Base-by-base conservation (phyloP, 2,329 filamentous ascomycete species). In the Parastagonospora avenae region DNA sequence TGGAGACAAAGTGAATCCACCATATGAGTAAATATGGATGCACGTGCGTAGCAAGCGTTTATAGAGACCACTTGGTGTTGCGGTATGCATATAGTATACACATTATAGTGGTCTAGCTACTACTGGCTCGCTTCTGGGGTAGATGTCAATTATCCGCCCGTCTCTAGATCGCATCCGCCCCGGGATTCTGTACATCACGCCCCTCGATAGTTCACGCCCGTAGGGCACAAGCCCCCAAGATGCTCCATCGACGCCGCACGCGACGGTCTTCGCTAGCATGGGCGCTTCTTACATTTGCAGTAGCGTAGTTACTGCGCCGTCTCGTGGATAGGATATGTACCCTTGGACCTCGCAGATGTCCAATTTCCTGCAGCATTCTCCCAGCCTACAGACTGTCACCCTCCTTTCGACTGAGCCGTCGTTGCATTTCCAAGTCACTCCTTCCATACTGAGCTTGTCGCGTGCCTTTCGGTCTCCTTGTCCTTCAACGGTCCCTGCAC, bases 361-460 rank as follows among this genome's bases (percentile, higher is more conserved):
- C 52, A 47, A 44, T 45, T 19, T 55, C 27, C 45, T 51, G 46
- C 51, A 44, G 42, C 38, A 52, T 45, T 48, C 48, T 37, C 35
- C 55, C 54, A 53, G 53, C 47, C 51, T 38, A 42, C 30, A 49
- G 50, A 52, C 42, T 62, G 65, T 66, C 62, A 63, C 66, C 63
- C 66, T 60, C 54, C 59, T 54, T 64, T 48, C 42, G 41, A 19
- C 46, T 54, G 51, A 37, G 28, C 50, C 48, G 52, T 57, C 48
- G 63, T 66, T 64, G 59, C 66, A 68, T 70, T 55, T 50, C 47
- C 42, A 50, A 43, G 52, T 49, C 42, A 33, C 51, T 50, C 48
- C 42, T 52, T 54, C 38, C 43, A 48, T 24, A 15, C 33, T 31
- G 15, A 33, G 39, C 14, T 46, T 32, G 40, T 54, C 52, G 43